Evolutionary conservation across 2,329 filamentous ascomycete genomes (phyloP).

Genomic region (Cryphonectria naterciae): DNA sequence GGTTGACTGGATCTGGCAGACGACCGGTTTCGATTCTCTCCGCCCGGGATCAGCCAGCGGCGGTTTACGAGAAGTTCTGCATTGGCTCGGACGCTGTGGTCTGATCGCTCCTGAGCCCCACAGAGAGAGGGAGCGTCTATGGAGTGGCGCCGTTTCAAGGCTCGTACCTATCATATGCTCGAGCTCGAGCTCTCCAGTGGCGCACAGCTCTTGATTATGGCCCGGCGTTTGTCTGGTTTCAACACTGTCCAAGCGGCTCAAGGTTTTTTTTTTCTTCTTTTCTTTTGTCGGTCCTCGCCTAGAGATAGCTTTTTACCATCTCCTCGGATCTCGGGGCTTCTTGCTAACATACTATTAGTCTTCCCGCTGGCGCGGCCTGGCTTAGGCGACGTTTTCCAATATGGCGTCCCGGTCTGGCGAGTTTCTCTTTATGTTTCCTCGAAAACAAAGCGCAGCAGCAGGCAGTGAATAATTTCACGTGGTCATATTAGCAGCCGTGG

Average conservation of each 20-base stretch:
- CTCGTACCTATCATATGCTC: conserved; percentile 6
- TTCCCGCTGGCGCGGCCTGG: conserved; percentile 8
- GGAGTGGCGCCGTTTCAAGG: background rate
- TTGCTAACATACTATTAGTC: conserved; percentile 9
- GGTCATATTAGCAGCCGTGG: background rate
- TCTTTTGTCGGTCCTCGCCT: background rate
- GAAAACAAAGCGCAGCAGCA: background rate
- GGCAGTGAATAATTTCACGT: background rate
- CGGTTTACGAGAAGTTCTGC: conserved; percentile 21
- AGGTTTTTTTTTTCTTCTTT: too few species aligned
- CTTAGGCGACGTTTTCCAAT: background rate
- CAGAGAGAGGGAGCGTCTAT: background rate
- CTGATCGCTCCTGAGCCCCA: conserved; percentile 1
- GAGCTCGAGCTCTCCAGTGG: background rate
- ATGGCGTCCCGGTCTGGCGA: background rate
- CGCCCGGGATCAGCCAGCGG: background rate
- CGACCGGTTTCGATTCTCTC: background rate
- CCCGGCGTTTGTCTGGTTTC: conserved; percentile 4
- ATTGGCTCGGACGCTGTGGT: conserved; percentile 14
- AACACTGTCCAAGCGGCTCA: background rate
- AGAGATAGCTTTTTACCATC: background rate
- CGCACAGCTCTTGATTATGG: conserved; percentile 14
- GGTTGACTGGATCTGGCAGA: background rate
- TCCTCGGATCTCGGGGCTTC: background rate
- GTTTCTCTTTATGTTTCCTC: background rate